Percentiles rank a stretch among this genome's conserved stretches.
These are phyloP conservation scores for Moesziomyces sp. DNA, from an alignment of 1,284 basidiomycete species.

Conservation along the genomic window DNA sequence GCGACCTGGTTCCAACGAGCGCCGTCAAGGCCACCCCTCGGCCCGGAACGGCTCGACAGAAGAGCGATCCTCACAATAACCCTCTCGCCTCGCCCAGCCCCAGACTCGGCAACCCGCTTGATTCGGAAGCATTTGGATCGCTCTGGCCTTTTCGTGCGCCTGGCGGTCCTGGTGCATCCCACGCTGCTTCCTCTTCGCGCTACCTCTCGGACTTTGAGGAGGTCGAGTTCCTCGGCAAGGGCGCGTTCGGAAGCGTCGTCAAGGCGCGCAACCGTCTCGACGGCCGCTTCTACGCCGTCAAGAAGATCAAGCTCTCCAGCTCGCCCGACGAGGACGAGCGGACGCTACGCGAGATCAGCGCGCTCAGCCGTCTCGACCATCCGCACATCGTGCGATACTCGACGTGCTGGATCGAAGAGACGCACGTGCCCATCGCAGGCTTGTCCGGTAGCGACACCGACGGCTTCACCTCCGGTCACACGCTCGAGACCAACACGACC, in stretches of 20 bases:
- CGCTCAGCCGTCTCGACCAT: constrained; percentile 85
- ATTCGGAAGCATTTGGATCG: constrained; percentile 32
- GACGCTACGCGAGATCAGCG: constrained; percentile 91
- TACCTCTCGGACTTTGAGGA: constrained; percentile 67
- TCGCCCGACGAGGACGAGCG: constrained; percentile 82
- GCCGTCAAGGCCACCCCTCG: constrained; percentile 21
- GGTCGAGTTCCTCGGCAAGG: constrained; percentile 75
- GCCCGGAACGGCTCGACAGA: constrained; percentile 22
- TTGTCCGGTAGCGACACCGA: constrained; percentile 38
- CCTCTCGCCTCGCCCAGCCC: constrained; percentile 13
- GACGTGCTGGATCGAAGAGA: constrained; percentile 66
- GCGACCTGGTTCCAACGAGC: constrained; percentile 7
- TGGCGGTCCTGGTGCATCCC: constrained; percentile 13
- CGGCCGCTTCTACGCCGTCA: constrained; percentile 74
- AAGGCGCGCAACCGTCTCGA: constrained; percentile 85
- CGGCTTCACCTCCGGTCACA: constrained; percentile 31
- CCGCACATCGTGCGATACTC: constrained; percentile 87
- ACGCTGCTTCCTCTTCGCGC: constrained; percentile 47
- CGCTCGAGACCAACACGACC: constrained; percentile 44
- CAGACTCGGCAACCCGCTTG: constrained; percentile 11
- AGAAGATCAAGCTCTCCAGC: constrained; percentile 84
- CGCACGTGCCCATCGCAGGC: constrained; percentile 42
- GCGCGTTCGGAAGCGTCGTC: constrained; percentile 91
- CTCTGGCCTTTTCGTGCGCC: constrained; percentile 63
- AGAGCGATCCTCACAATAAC: constrained; percentile 12